Conservation (phyloP, 2,329 filamentous ascomycete species). For the Microcyclosporella mali region DNA sequence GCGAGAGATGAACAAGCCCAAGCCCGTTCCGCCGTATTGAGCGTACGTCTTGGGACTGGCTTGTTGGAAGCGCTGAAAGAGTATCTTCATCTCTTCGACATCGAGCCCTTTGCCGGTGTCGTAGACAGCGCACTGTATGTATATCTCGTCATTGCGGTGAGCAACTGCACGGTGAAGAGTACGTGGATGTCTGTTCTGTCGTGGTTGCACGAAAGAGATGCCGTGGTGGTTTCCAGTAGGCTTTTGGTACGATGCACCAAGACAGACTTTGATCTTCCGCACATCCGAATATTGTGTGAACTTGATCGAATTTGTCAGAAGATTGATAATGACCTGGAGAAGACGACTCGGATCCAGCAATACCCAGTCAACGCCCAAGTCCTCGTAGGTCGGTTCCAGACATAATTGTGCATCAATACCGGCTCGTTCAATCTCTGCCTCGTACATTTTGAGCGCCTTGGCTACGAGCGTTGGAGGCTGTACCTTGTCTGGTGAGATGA, state of each 20-base stretch:
- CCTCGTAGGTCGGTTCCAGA: slow-evolving; percentile 33
- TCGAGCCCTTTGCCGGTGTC: slow-evolving; percentile 40
- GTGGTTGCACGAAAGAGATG: slow-evolving; percentile 29
- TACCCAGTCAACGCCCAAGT: slow-evolving; percentile 35
- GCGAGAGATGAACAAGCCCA: slow-evolving; percentile 44
- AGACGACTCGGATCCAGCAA: slow-evolving; percentile 39
- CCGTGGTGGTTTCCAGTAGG: slow-evolving; percentile 31
- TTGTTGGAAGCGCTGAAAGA: slow-evolving; percentile 40
- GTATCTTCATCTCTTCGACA: slow-evolving; percentile 34
- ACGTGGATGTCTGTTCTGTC: slow-evolving; percentile 14
- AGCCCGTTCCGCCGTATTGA: slow-evolving; percentile 40
- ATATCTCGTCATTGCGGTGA: slow-evolving; percentile 33
- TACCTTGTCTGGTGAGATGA: slow-evolving; percentile 37
- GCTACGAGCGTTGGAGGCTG: slow-evolving; percentile 33
- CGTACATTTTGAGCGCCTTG: slow-evolving; percentile 31
- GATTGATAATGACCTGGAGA: slow-evolving; percentile 39
- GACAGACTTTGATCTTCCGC: slow-evolving; percentile 35
- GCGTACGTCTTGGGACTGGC: slow-evolving; percentile 29
- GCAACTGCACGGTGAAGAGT: slow-evolving; percentile 28
- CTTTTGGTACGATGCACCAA: slow-evolving; percentile 31
- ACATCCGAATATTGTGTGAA: slow-evolving; percentile 36
- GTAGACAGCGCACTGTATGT: slow-evolving; percentile 39
- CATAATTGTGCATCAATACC: slow-evolving; percentile 23
- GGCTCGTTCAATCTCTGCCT: slow-evolving; percentile 25
- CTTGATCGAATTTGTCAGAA: slow-evolving; percentile 45